phyloP scores from a whole-genome alignment of 306 rosid genomes.

The Cajanus cajan region DNA sequence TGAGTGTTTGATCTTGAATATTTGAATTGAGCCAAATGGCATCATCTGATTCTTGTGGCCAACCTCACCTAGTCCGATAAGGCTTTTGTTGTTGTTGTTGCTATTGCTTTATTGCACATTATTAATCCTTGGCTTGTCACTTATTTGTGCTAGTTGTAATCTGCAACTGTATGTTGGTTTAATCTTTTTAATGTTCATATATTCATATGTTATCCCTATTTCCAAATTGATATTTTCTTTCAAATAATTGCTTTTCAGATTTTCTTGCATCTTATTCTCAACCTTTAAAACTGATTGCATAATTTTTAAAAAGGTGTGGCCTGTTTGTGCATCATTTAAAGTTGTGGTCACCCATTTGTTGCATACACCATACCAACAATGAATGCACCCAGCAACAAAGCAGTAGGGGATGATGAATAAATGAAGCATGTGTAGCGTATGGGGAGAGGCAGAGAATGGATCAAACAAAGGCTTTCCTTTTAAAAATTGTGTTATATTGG shows the following conservation, averaged over 20 bases:
- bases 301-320: neutral
- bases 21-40: neutral
- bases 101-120: neutral
- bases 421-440: neutral
- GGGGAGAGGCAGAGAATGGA: neutral
- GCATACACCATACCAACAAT: neutral
- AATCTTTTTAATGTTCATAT: slow-evolving; percentile 13
- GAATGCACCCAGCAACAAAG: neutral
- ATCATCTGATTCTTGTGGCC: neutral
- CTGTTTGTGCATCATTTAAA: neutral
- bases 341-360: neutral
- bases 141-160: slow-evolving; percentile 11
- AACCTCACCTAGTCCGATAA: neutral
- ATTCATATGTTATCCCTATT: slow-evolving; percentile 10
- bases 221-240: neutral
- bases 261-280: neutral
- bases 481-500: neutral
- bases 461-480: neutral
- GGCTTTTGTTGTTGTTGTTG: neutral
- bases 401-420: neutral
- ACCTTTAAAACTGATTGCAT: neutral
- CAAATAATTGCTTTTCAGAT: neutral
- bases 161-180: neutral
- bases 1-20: neutral
- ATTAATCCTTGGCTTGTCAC: slow-evolving; percentile 1